phyloP scores from a whole-genome alignment of 2,329 filamentous ascomycete genomes.

The Scedosporium aurantiacum region DNA sequence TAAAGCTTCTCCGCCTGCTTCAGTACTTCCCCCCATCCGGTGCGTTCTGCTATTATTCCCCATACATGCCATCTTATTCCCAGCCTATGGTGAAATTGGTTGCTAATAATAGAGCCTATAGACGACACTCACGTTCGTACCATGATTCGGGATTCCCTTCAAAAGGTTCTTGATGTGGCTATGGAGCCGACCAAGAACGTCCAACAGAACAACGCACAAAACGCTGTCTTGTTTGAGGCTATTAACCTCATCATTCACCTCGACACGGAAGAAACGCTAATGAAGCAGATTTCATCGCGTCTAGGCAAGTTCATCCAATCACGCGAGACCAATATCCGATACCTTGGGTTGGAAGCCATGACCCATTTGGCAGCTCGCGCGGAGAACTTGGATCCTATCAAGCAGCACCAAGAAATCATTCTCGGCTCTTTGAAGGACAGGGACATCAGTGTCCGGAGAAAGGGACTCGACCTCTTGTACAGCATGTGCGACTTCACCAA shows the following conservation, averaged over 20 bases:
- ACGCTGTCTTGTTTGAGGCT: conserved; percentile 93
- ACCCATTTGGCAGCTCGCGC: conserved; percentile 89
- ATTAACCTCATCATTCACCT: conserved; percentile 98
- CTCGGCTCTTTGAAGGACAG: conserved; percentile 87
- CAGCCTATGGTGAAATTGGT: conserved; percentile 14
- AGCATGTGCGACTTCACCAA: conserved; percentile 99
- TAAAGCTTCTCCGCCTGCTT: conserved; percentile 81
- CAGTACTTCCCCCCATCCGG: conserved; percentile 95
- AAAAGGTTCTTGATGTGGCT: conserved; percentile 81
- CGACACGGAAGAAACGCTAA: conserved; percentile 85
- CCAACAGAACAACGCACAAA: conserved; percentile 98
- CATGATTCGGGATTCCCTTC: conserved; percentile 82
- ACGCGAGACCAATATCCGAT: conserved; percentile 92
- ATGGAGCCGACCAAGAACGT: conserved; percentile 96
- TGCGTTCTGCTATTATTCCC: conserved; percentile 28
- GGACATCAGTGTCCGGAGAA: conserved; percentile 92
- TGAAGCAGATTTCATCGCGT: conserved; percentile 88
- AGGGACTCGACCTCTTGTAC: conserved; percentile 91
- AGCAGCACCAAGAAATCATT: conserved; percentile 95
- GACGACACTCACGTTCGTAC: conserved; percentile 88
- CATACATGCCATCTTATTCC: too few species aligned
- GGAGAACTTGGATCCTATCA: conserved; percentile 92
- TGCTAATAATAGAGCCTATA: conserved; percentile 21
- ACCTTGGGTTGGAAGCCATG: conserved; percentile 94
- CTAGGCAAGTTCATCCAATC: conserved; percentile 95